These are phyloP conservation scores for Fragaria vesca DNA, from an alignment of 306 rosid species.

Conservation along the genomic window DNA sequence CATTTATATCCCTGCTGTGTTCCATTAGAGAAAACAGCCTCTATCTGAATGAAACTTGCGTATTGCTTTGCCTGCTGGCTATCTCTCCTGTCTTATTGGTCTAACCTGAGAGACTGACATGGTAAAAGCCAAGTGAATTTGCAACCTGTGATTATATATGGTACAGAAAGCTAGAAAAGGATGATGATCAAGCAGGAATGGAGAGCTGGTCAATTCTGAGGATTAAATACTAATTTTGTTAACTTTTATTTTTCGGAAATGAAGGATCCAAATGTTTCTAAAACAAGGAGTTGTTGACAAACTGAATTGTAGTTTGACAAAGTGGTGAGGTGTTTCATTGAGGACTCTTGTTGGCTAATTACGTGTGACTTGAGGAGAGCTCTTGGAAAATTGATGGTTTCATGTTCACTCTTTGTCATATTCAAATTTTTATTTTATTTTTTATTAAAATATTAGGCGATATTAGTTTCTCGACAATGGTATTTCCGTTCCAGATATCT, in stretches of 20 bases:
- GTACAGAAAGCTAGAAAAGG: neutral
- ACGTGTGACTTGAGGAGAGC: neutral
- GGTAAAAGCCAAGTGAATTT: neutral
- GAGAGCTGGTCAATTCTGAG: neutral
- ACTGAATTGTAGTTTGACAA: neutral
- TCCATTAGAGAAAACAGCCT: constrained; percentile 8
- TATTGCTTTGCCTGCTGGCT: neutral
- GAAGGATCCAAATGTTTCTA: neutral
- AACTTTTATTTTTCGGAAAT: neutral
- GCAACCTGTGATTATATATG: neutral
- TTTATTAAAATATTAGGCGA: too few species aligned
- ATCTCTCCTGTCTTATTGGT: neutral
- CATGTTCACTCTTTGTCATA: neutral
- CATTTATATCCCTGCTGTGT: constrained; percentile 6
- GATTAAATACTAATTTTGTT: neutral
- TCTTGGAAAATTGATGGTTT: neutral
- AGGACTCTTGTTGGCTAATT: neutral
- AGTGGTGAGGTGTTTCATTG: neutral
- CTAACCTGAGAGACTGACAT: neutral
- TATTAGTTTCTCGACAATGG: too few species aligned
- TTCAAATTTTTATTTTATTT: too few species aligned
- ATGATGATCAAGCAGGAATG: neutral
- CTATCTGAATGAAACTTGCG: neutral
- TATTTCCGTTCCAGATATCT: too few species aligned
- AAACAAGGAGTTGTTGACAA: neutral